These are phyloP conservation scores for Hevea brasiliensis DNA, from an alignment of 345 rosid species.

Conservation along the genomic window DNA sequence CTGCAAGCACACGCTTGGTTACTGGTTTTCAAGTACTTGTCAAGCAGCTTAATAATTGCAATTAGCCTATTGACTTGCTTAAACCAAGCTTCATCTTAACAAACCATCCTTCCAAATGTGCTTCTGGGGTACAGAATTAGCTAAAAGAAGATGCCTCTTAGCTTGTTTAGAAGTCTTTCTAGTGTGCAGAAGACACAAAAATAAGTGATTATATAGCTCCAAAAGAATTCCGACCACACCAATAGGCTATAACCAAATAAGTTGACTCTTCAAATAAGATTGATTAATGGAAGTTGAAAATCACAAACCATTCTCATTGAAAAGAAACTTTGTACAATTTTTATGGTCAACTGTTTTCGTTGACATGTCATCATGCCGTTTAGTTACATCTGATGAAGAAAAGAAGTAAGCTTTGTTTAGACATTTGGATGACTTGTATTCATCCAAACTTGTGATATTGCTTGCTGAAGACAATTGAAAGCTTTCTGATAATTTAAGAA, in stretches of 20 bases:
- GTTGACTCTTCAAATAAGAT: background rate
- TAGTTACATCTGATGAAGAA: constrained; percentile 19
- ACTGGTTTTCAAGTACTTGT: background rate
- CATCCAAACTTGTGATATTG: constrained; percentile 28
- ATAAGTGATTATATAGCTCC: too few relatives aligned
- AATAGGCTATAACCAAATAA: too few relatives aligned
- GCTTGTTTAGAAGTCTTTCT: too few relatives aligned
- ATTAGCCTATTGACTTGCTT: background rate
- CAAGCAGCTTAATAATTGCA: background rate
- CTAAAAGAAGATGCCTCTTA: too few relatives aligned
- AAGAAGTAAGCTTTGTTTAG: constrained; percentile 14
- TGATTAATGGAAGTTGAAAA: background rate
- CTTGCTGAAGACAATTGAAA: constrained; percentile 33
- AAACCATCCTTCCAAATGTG: background rate
- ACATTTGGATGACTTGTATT: constrained; percentile 22
- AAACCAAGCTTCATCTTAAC: background rate
- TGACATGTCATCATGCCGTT: background rate
- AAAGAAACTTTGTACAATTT: background rate
- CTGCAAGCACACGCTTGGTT: background rate
- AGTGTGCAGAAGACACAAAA: too few relatives aligned
- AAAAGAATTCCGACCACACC: too few relatives aligned
- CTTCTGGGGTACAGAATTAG: background rate
- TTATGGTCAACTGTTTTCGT: constrained; percentile 11
- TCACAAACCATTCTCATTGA: background rate
- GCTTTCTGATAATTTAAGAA: constrained; percentile 45